Evolutionary conservation across 305 asterid species (phyloP).

Genomic region (Fraxinus dipetala): DNA sequence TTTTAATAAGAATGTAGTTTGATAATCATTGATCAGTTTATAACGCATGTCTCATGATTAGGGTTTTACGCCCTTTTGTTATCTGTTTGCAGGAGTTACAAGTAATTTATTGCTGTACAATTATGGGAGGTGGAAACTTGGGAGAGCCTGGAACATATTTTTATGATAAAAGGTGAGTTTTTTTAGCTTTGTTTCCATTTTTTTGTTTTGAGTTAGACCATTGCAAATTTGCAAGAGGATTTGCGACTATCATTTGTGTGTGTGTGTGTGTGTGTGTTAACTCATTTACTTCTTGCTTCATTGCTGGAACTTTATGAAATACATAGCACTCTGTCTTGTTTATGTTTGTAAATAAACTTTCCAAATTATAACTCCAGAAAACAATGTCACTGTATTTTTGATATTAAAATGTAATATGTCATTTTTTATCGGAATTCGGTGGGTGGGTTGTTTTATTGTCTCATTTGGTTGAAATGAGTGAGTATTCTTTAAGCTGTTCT

Average conservation of each 20-base stretch:
- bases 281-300: not conserved
- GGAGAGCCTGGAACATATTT: not conserved
- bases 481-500: not conserved
- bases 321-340: not conserved
- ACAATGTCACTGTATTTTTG: not conserved
- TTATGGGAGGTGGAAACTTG: not conserved
- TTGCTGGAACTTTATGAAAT: not conserved
- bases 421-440: not conserved
- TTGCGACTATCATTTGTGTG: not conserved
- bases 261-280: not conserved
- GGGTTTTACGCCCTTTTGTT: not conserved
- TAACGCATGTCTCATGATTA: not conserved
- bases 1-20: not conserved
- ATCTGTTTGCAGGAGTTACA: not conserved
- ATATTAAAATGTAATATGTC: not conserved
- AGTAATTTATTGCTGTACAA: conserved; percentile 6
- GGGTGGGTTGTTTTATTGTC: not conserved
- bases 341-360: not conserved
- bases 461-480: not conserved
- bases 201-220: not conserved
- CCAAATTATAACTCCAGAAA: not conserved
- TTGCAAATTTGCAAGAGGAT: not conserved
- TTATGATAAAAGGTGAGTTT: not conserved
- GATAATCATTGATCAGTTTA: not conserved
- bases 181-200: not conserved